These are phyloP conservation scores for Moricandia arvensis DNA, from an alignment of 345 rosid genomes.

Conservation along the genomic window DNA sequence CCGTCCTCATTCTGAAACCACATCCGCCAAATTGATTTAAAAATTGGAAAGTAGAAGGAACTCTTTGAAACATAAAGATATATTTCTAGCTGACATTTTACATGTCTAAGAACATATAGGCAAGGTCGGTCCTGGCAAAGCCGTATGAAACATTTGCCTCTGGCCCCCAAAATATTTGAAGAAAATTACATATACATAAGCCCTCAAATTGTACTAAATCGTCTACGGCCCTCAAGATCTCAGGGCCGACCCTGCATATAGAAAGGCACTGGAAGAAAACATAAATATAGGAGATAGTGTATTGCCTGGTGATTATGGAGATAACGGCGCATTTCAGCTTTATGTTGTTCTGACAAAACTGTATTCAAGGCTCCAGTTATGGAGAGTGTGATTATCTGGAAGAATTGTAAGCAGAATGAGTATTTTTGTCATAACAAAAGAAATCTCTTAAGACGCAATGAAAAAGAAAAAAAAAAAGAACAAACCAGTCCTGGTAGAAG, in stretches of 20 bases:
- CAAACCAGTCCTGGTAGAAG: slow-evolving; percentile 89
- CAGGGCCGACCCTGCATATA: no score
- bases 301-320: slow-evolving; percentile 85
- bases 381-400: slow-evolving; percentile 75
- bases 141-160: no score
- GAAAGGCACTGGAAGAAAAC: neutral
- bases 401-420: neutral
- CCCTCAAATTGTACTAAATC: no score
- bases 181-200: no score
- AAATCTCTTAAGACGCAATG: neutral
- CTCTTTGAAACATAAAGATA: neutral
- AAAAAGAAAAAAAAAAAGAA: neutral
- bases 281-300: neutral
- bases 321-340: slow-evolving; percentile 77
- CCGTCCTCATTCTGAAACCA: slow-evolving; percentile 86
- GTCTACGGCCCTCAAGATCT: no score
- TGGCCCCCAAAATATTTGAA: no score
- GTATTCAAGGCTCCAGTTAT: slow-evolving; percentile 85
- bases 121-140: no score
- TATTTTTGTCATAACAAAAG: neutral
- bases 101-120: neutral
- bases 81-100: neutral
- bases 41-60: neutral
- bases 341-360: slow-evolving; percentile 71
- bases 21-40: neutral